phyloP scores from a whole-genome alignment of 1,284 basidiomycete species.

The Cyathus olla region DNA sequence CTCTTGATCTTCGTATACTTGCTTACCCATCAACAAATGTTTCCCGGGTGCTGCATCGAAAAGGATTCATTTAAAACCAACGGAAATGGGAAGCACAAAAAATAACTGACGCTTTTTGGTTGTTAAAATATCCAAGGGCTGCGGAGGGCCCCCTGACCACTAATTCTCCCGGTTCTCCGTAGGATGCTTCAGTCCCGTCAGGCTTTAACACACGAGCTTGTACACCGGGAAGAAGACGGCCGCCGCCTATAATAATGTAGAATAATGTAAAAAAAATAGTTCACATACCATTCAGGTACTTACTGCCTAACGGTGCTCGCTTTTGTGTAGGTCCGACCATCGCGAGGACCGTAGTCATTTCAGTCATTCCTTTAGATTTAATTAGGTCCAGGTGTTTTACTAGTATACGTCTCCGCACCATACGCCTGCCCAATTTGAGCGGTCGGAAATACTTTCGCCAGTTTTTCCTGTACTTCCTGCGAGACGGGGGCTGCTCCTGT shows the following conservation, averaged over 20 bases:
- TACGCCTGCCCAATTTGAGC: constrained; percentile 75
- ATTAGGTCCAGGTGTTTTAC: neutral
- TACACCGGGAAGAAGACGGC: constrained; percentile 62
- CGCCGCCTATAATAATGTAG: constrained; percentile 46
- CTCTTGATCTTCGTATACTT: too few relatives aligned
- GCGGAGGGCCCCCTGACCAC: constrained; percentile 61
- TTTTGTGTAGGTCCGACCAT: constrained; percentile 54
- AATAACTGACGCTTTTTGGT: constrained; percentile 64
- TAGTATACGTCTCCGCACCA: constrained; percentile 41
- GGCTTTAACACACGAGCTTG: constrained; percentile 61
- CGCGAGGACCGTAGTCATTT: constrained; percentile 62
- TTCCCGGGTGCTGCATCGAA: constrained; percentile 47
- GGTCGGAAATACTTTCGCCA: constrained; percentile 63
- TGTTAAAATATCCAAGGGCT: constrained; percentile 65
- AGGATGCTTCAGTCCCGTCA: constrained; percentile 62
- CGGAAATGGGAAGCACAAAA: neutral
- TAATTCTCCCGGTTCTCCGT: constrained; percentile 71
- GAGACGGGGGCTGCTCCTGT: constrained; percentile 57
- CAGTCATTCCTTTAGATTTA: constrained; percentile 55
- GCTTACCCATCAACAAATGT: constrained; percentile 56
- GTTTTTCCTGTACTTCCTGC: constrained; percentile 64
- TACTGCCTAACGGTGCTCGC: constrained; percentile 57
- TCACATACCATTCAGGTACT: constrained; percentile 3
- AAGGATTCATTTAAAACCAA: neutral
- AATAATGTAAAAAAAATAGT: neutral